Base-by-base conservation (phyloP, 192 early-diverging fungal species). In the Nowakowskiella sp. region DNA sequence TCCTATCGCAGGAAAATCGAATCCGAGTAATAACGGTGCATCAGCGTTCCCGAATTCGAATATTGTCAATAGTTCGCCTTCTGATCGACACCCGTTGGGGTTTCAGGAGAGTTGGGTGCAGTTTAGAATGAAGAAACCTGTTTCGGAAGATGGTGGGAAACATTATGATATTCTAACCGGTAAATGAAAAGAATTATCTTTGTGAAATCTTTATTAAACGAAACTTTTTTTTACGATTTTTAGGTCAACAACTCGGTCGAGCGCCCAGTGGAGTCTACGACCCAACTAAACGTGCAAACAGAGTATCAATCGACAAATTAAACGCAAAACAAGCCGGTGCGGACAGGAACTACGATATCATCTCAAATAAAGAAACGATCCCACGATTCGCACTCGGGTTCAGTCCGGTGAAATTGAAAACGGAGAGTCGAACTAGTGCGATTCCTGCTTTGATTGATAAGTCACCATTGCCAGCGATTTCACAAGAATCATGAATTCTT, bases 121-220 rank as follows among this genome's bases (percentile, higher is more conserved):
- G 49, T 62, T 64, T 43, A 46, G 70, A 8, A 62, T 67, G 29
- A 51, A 58, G 31, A 72, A 72, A 43, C 59, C 55, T 1, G 57
- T 55, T 0, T 24, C 24, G 27, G 70, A 67, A 6, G 59, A 61
- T 10, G 8, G 28, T 51, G 65, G 70, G 10, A 57, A 34, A 51
- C 55, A 58, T 21, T 72, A 61, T 51, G 70, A 72, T 42, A 71
- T 71, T 47, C 30, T 71, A 10, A 71, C 67, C 25, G 67, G 67
- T 70, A 31, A 2, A 4, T 19, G 29, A 44, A 21, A 33, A 7
- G 24, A n/a, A 10, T 8, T 1, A 6, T 25, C n/a, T 0, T 19
- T n/a, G n/a, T n/a, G n/a, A n/a, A n/a, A n/a, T n/a, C 25, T 13
- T 23, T 13, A 28, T 16, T 26, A 53, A 26, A 26, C 4, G 25